phyloP scores from a whole-genome alignment of 768 basidiomycete genomes.

The Rhodotorula toruloides region DNA sequence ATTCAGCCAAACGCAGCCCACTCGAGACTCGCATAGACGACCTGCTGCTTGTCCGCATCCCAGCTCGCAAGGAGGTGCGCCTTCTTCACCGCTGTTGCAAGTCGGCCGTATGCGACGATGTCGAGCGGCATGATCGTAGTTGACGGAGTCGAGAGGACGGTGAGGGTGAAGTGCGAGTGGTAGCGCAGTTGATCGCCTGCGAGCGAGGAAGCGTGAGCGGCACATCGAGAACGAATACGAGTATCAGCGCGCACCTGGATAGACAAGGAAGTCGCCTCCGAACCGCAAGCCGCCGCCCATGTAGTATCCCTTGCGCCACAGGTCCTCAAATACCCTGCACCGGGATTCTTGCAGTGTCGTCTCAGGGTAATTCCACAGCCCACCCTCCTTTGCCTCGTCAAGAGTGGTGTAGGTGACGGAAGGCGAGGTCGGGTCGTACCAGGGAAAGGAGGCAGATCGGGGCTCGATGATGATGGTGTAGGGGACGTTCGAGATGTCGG shows the following conservation, averaged over 20 bases:
- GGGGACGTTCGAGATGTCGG: conserved; percentile 6
- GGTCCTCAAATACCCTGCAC: conserved; percentile 69
- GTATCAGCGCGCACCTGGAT: conserved; percentile 66
- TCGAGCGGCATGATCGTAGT: conserved; percentile 75
- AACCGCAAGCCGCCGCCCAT: conserved; percentile 89
- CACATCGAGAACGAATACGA: background rate
- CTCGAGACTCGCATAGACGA: conserved; percentile 73
- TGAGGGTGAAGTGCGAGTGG: conserved; percentile 90
- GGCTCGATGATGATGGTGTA: conserved; percentile 56
- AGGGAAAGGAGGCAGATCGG: conserved; percentile 59
- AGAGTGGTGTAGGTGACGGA: conserved; percentile 55
- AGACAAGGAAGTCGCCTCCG: conserved; percentile 92
- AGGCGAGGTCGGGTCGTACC: conserved; percentile 56
- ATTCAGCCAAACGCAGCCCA: conserved; percentile 77
- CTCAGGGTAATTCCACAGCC: conserved; percentile 55
- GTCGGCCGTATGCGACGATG: conserved; percentile 85
- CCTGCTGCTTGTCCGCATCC: conserved; percentile 60
- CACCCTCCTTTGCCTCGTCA: conserved; percentile 59
- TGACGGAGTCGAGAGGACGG: conserved; percentile 64
- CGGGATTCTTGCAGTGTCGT: conserved; percentile 58
- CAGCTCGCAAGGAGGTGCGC: conserved; percentile 84
- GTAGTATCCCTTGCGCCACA: conserved; percentile 79
- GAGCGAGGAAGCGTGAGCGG: too few relatives aligned
- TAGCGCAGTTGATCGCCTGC: conserved; percentile 88
- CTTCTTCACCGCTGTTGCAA: conserved; percentile 97